Evolutionary conservation across 2,329 filamentous ascomycete genomes (phyloP).

Genomic region (Aspergillus neotritici): DNA sequence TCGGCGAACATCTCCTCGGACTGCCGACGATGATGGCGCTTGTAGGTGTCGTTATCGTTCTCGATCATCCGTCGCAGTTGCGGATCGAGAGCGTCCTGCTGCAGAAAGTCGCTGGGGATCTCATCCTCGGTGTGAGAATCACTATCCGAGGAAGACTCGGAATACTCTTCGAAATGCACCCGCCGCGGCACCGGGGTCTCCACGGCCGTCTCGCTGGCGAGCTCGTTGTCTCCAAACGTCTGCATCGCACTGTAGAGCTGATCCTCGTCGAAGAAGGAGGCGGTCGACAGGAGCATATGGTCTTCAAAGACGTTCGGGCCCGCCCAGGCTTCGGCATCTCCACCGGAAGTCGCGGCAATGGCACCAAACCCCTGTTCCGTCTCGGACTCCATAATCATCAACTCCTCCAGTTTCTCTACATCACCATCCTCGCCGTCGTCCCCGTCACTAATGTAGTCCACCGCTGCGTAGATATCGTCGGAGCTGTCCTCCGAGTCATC

Average conservation of each 20-base stretch:
- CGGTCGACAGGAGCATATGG: conserved; percentile 36
- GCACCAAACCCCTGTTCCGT: conserved; percentile 25
- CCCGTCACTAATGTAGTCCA: conserved; percentile 73
- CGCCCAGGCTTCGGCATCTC: conserved; percentile 44
- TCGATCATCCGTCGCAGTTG: conserved; percentile 69
- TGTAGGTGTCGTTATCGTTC: conserved; percentile 46
- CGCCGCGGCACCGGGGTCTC: conserved; percentile 51
- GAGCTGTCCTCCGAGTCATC: conserved; percentile 41
- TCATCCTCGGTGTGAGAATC: conserved; percentile 49
- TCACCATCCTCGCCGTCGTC: conserved; percentile 76
- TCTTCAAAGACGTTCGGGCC: conserved; percentile 47
- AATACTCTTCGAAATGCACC: conserved; percentile 64
- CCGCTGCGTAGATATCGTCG: conserved; percentile 67
- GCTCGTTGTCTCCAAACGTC: conserved; percentile 32
- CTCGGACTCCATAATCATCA: conserved; percentile 56
- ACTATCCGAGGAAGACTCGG: conserved; percentile 60
- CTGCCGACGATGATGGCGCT: conserved; percentile 24
- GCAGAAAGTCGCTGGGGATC: conserved; percentile 73
- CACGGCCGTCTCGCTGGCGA: conserved; percentile 31
- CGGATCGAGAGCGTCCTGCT: conserved; percentile 67
- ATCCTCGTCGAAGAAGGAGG: conserved; percentile 41
- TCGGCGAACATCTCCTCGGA: conserved; percentile 37
- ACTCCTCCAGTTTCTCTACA: conserved; percentile 72
- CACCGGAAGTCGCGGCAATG: conserved; percentile 19
- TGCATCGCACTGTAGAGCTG: conserved; percentile 38